Evolutionary conservation across 805 yeast species (phyloP), one percentile per base, ranked within the genome.

Genomic region (Monosporozyma siamensis): DNA sequence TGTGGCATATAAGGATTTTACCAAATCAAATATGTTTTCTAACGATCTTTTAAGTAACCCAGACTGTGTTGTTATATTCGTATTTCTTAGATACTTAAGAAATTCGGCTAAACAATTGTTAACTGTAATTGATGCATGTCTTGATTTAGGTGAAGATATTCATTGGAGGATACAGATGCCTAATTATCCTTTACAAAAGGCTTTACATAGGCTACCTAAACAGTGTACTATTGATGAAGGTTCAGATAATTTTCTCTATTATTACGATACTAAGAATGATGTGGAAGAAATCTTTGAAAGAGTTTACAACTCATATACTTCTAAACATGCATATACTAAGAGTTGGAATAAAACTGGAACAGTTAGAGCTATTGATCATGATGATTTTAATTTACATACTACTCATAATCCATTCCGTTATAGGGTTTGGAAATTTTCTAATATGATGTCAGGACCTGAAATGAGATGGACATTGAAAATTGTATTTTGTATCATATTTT

Each of bases 151-250:
- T n/a, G 32, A 42, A 5, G 48, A 48, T 24, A 42, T 47, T n/a
- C 51, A 48, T n/a, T 69, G 69, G 71, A 56, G 55, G 39, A n/a
- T 70, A 3, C 34, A 32, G 4, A 31, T 52, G 2, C 71, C 73
- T 2, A 57, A 58, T 17, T 69, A 72, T 45, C 71, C 76, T 2
- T 44, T 66, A 6, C 35, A 48, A 4, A 55, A 73, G 42, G 69
- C 74, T 0, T 40, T 73, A 10, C 61, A 62, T 34, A 59, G 72
- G 30, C 46, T 70, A n/a, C 67, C 74, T 0, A 55, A 50, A 25
- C 71, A 65, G 37, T 69, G 72, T 46, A 53, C 67, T 6, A 59
- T 64, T 27, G 78, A 73, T 51, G 69, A 69, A 48, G 77, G 77
- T 15, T 68, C 71, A 2, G 67, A 67, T 21, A 60, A 65, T n/a